These are phyloP conservation scores for Colletotrichum lupini DNA, from an alignment of 2,329 filamentous ascomycete species.

Conservation along the genomic window DNA sequence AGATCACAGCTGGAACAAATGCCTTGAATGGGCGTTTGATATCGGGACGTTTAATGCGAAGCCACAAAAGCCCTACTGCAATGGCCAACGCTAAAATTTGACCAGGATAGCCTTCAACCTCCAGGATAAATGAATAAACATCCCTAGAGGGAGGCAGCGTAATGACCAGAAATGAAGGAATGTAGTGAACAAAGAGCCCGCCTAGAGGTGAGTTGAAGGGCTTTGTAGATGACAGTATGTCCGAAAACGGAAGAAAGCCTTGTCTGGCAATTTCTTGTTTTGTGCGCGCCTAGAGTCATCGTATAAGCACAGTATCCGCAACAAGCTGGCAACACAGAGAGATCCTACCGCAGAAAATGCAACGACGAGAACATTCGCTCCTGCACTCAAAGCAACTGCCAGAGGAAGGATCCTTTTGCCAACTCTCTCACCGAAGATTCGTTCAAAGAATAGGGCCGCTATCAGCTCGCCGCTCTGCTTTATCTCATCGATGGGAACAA, in stretches of 20 bases:
- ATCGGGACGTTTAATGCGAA: slow-evolving; percentile 69
- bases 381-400: slow-evolving; percentile 74
- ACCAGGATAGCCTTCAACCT: slow-evolving; percentile 76
- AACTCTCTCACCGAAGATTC: slow-evolving; percentile 68
- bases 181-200: slow-evolving; percentile 74
- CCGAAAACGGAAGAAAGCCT: slow-evolving; percentile 74
- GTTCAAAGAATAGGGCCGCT: slow-evolving; percentile 74
- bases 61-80: slow-evolving; percentile 67
- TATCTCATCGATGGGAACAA: slow-evolving; percentile 75
- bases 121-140: slow-evolving; percentile 78
- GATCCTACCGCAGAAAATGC: slow-evolving; percentile 71
- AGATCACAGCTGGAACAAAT: slow-evolving; percentile 68
- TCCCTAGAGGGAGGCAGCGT: slow-evolving; percentile 71
- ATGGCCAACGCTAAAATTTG: slow-evolving; percentile 70
- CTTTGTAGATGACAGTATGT: slow-evolving; percentile 69
- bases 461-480: slow-evolving; percentile 74
- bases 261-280: slow-evolving; percentile 80
- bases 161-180: slow-evolving; percentile 76
- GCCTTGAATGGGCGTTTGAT: slow-evolving; percentile 73
- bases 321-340: no score
- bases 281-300: slow-evolving; percentile 64
- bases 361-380: slow-evolving; percentile 79
- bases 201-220: slow-evolving; percentile 76
- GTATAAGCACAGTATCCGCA: slow-evolving; percentile 26
- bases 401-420: slow-evolving; percentile 70